Conservation (phyloP, 1,139 yeast genomes). For the Kazachstania sp. region DNA sequence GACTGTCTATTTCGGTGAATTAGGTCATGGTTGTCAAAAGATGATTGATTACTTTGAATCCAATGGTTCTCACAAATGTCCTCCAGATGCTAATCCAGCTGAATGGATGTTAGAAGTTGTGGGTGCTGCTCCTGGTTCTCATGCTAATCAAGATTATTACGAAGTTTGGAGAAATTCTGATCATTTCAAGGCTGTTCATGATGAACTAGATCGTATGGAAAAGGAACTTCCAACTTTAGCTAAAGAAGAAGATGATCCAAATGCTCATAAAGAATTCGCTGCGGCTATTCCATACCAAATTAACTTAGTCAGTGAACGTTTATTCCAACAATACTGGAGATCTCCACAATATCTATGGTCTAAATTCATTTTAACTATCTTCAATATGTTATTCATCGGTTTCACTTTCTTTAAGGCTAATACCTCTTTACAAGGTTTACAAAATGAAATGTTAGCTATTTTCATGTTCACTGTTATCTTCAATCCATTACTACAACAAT, state of each 20-base stretch:
- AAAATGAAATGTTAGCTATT: conserved; percentile 57
- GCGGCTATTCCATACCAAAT: conserved; percentile 43
- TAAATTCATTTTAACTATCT: conserved; percentile 40
- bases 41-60: conserved; percentile 61
- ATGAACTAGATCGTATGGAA: conserved; percentile 41
- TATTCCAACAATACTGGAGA: conserved; percentile 53
- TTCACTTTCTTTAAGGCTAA: conserved; percentile 66
- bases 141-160: conserved; percentile 53
- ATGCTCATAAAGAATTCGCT: conserved; percentile 19
- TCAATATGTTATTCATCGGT: conserved; percentile 57
- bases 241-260: conserved; percentile 18
- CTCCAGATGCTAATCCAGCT: conserved; percentile 64
- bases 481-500: conserved; percentile 61
- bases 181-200: conserved; percentile 41
- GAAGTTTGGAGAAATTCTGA: conserved; percentile 57
- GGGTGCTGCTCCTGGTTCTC: conserved; percentile 74
- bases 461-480: conserved; percentile 58
- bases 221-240: conserved; percentile 34
- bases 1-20: conserved; percentile 75
- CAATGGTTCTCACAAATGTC: conserved; percentile 59
- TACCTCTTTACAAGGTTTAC: conserved; percentile 50
- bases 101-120: conserved; percentile 77
- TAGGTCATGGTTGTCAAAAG: conserved; percentile 54
- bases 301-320: conserved; percentile 43
- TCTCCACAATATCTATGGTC: conserved; percentile 53